Conservation (phyloP, 1,139 yeast genomes). For the Lodderomyces jiufengensis region DNA sequence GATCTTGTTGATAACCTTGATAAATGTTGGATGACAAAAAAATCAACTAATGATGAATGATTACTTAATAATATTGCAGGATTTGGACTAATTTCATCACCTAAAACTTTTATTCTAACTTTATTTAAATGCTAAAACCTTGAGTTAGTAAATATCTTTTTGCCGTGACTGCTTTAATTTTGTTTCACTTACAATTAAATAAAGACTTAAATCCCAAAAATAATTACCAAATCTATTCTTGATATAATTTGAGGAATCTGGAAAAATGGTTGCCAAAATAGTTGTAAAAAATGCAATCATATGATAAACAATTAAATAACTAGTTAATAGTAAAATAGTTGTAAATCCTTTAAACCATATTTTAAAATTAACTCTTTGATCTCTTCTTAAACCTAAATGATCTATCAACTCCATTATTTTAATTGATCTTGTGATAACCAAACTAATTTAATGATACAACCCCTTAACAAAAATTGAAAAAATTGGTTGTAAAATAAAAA, state of each 20-base stretch:
- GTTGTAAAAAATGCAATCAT: slow-evolving; percentile 20
- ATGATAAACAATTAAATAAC: slow-evolving; percentile 21
- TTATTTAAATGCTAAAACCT: slow-evolving; percentile 29
- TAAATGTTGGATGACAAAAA: slow-evolving; percentile 44
- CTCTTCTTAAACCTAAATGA: slow-evolving; percentile 20
- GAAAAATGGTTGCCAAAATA: slow-evolving; percentile 20
- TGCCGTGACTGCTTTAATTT: not conserved
- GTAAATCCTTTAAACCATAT: slow-evolving; percentile 20
- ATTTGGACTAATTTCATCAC: slow-evolving; percentile 42
- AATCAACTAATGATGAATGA: slow-evolving; percentile 56
- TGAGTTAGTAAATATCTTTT: slow-evolving; percentile 9
- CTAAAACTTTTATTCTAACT: slow-evolving; percentile 35
- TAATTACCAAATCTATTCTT: slow-evolving; percentile 20
- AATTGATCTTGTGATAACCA: too few relatives aligned
- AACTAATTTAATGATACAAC: too few relatives aligned
- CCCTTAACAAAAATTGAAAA: not conserved
- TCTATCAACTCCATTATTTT: slow-evolving; percentile 18
- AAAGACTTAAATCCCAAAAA: slow-evolving; percentile 38
- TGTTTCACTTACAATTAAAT: slow-evolving; percentile 29
- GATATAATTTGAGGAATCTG: slow-evolving; percentile 24
- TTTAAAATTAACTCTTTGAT: slow-evolving; percentile 11
- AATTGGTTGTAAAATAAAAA: slow-evolving; percentile 1
- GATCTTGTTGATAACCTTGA: slow-evolving; percentile 23
- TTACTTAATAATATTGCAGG: slow-evolving; percentile 50
- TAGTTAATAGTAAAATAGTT: slow-evolving; percentile 15